Evolutionary conservation across 805 yeast species (phyloP).

Genomic region (Groenewaldozyma salmanticensis): DNA sequence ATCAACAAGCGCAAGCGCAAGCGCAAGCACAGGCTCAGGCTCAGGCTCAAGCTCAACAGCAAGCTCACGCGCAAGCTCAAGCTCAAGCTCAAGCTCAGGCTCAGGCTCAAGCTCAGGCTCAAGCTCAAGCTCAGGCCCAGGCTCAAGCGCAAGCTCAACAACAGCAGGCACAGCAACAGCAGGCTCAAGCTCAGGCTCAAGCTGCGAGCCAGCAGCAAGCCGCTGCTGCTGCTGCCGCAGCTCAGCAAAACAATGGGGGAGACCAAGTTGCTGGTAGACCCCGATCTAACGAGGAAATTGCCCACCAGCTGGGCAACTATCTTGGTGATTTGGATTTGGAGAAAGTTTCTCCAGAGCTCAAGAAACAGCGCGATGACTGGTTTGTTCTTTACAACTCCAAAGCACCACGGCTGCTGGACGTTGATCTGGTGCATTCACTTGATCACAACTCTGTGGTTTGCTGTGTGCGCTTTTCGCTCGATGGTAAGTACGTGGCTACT

Average conservation of each 20-base stretch:
- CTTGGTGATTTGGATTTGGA: constrained; percentile 63
- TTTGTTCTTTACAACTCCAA: constrained; percentile 87
- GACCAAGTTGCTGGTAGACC: constrained; percentile 4
- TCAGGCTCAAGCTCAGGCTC: constrained; percentile 1
- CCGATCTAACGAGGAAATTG: constrained; percentile 9
- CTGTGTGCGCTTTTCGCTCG: constrained; percentile 86
- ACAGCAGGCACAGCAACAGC: background rate
- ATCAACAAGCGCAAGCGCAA: background rate
- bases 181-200: constrained; percentile 2
- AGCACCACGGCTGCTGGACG: constrained; percentile 64
- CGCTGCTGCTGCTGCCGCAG: constrained; percentile 12
- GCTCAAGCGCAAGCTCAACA: background rate
- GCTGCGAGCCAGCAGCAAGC: constrained; percentile 11
- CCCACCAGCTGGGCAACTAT: constrained; percentile 25
- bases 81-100: constrained; percentile 30
- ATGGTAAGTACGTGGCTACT: constrained; percentile 88
- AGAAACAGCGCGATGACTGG: constrained; percentile 76
- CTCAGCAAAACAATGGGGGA: constrained; percentile 8
- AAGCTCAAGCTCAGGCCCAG: background rate
- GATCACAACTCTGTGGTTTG: constrained; percentile 94
- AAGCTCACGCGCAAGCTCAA: constrained; percentile 13
- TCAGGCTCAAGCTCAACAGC: constrained; percentile 15
- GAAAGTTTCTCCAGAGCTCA: constrained; percentile 63
- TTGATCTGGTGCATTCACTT: constrained; percentile 78
- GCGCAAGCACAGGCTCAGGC: constrained; percentile 16